Evolutionary conservation across 208 protist species (phyloP), one percentile per base, ranked within the genome.

Genomic region (Jaenimonas drosophilae): DNA sequence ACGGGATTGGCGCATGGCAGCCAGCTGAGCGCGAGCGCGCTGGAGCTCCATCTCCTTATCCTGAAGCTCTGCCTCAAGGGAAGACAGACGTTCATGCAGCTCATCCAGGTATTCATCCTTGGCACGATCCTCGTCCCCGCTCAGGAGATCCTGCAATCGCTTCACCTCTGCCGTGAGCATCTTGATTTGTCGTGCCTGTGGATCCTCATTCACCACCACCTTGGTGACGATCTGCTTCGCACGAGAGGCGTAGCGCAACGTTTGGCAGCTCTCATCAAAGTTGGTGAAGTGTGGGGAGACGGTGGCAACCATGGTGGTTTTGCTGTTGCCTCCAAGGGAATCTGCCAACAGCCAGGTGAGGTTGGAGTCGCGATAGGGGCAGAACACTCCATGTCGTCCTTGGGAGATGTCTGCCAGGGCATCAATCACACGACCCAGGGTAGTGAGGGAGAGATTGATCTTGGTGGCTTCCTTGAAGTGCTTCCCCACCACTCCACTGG

Each of bases 261-360:
- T 98, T 20, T 86, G 79, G 6, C 77, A 61, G n/a, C 76, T 95
- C 56, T 98, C 94, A 3, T 97, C 94, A 37, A 79, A 91, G 58
- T 90, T 85, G 20, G 66, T 52, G 16, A 54, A 38, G 48, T 89
- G 74, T 9, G 94, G 96, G 2, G 76, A 89, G 3, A 98, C 59
- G 1, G 90, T 94, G n/a, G 94, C 95, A 31, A 98, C 82, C 92
- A 98, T 97, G 17, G 81, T 80, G 0, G 96, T 98, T 48, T 95
- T 96, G 44, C 73, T 82, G 61, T 89, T 88, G 14, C 89, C 89
- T 49, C 84, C 86, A 3, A 96, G 48, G 3, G 73, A 88, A 58
- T 93, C 86, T 69, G 71, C 88, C 28, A 96, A 53, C 33, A 94
- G 48, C 76, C 81, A 91, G 3, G 89, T 96, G 9, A 96, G 73